Conservation (phyloP, 2,329 filamentous ascomycete species). For the Aspergillus thermomutatus region DNA sequence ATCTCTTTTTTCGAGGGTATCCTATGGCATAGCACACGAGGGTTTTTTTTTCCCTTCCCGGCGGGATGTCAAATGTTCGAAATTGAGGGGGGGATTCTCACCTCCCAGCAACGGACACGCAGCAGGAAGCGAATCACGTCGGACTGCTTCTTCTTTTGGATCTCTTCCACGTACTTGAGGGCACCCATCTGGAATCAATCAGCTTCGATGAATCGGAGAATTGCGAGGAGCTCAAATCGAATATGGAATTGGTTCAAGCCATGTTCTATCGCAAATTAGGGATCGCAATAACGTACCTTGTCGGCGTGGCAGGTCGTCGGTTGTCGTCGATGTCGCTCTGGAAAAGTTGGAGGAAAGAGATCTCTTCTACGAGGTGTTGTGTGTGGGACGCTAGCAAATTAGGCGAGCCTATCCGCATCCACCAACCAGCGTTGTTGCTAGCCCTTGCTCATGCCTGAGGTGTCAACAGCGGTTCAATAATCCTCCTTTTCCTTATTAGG, state of each 20-base stretch:
- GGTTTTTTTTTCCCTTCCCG: slow-evolving; percentile 15
- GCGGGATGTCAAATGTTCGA: slow-evolving; percentile 37
- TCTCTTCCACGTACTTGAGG: slow-evolving; percentile 99
- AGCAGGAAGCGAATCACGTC: slow-evolving; percentile 99
- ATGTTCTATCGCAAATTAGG: not conserved
- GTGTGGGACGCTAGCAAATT: slow-evolving; percentile 43
- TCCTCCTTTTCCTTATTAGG: not conserved
- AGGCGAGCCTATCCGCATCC: slow-evolving; percentile 30
- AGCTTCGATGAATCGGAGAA: slow-evolving; percentile 6
- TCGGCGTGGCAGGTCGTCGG: slow-evolving; percentile 43
- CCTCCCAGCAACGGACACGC: slow-evolving; percentile 99
- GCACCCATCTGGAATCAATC: slow-evolving; percentile 75
- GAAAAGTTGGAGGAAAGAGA: slow-evolving; percentile 34
- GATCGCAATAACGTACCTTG: slow-evolving; percentile 37
- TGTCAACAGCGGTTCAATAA: not conserved
- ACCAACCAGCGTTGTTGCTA: slow-evolving; percentile 20
- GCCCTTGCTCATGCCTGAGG: slow-evolving; percentile 9
- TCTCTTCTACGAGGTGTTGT: slow-evolving; percentile 31
- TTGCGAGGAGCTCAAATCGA: not conserved
- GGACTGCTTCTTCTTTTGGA: slow-evolving; percentile 99
- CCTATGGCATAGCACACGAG: slow-evolving; percentile 35
- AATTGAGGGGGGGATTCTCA: slow-evolving; percentile 41
- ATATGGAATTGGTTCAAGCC: not conserved
- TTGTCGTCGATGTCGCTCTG: slow-evolving; percentile 42
- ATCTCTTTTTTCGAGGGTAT: slow-evolving; percentile 19